These are phyloP conservation scores for Suhomyces chickasaworum DNA, from an alignment of 1,139 yeast genomes.

Conservation along the genomic window DNA sequence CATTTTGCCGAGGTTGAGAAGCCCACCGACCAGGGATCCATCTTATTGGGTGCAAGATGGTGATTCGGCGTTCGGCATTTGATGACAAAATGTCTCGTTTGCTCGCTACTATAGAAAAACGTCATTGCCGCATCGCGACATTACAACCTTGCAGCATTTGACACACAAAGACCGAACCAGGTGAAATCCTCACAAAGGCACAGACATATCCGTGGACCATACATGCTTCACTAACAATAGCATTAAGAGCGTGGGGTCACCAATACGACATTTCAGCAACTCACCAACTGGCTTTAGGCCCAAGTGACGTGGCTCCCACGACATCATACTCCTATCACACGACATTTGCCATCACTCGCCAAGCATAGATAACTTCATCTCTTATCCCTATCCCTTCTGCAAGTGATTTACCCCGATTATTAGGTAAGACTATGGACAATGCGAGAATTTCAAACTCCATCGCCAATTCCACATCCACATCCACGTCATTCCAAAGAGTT, in stretches of 20 bases:
- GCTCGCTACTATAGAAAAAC: neutral
- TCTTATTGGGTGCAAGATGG: slow-evolving; percentile 50
- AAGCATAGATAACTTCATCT: neutral
- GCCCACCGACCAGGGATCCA: slow-evolving; percentile 50
- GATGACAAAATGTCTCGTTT: neutral
- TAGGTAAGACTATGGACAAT: neutral
- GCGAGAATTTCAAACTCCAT: neutral
- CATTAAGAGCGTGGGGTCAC: neutral
- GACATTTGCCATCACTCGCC: neutral
- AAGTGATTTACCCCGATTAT: neutral
- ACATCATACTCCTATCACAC: too few relatives aligned
- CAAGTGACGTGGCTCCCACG: neutral
- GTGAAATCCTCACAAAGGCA: neutral
- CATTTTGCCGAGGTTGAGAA: slow-evolving; percentile 54
- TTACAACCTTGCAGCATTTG: neutral
- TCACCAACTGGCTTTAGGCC: neutral
- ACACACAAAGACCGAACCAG: neutral
- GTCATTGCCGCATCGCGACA: neutral
- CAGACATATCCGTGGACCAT: neutral
- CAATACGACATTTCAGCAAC: neutral
- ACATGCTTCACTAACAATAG: neutral
- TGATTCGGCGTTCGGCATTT: slow-evolving; percentile 17
- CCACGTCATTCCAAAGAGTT: neutral
- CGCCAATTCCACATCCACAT: neutral
- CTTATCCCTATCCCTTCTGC: neutral